Evolutionary conservation across 2,329 filamentous ascomycete species (phyloP).

Genomic region (Penicillium fuscoglaucum): DNA sequence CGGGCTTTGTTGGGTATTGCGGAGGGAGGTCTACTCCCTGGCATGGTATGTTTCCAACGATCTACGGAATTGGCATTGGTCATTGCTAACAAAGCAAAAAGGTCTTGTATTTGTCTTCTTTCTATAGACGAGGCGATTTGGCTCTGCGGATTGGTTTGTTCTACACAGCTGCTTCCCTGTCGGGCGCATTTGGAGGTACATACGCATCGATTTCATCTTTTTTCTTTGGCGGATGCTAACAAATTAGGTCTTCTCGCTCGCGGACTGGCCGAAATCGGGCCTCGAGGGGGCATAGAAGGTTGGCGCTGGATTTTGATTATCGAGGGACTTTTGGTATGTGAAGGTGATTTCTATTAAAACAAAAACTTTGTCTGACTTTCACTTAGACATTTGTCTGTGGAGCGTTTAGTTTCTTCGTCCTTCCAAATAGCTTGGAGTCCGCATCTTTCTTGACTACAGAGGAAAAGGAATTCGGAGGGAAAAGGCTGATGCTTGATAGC

Average conservation of each 20-base stretch:
- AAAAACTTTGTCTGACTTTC: background rate
- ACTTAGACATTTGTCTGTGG: conserved; percentile 56
- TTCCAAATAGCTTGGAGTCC: conserved; percentile 58
- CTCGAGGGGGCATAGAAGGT: conserved; percentile 53
- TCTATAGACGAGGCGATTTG: conserved; percentile 62
- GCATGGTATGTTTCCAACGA: conserved; percentile 52
- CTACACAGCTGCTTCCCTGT: conserved; percentile 66
- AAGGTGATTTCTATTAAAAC: background rate
- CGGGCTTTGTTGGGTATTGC: conserved; percentile 62
- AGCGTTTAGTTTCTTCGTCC: conserved; percentile 51
- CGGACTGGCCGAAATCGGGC: conserved; percentile 61
- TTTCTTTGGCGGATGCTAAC: conserved; percentile 1
- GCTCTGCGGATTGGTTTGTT: conserved; percentile 66
- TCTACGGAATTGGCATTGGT: background rate
- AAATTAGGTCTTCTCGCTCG: conserved; percentile 56
- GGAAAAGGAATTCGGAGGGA: conserved; percentile 53
- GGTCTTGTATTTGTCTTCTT: conserved; percentile 64
- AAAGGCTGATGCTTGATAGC: conserved; percentile 46
- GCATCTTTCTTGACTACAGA: conserved; percentile 56
- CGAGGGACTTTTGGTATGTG: conserved; percentile 49
- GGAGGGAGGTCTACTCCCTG: conserved; percentile 66
- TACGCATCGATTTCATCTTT: background rate
- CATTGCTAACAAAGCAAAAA: conserved; percentile 25
- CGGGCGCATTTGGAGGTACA: conserved; percentile 62
- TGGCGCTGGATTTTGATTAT: conserved; percentile 67